Base-by-base conservation (phyloP, 1,284 basidiomycete genomes). In the Trametes pubescens region DNA sequence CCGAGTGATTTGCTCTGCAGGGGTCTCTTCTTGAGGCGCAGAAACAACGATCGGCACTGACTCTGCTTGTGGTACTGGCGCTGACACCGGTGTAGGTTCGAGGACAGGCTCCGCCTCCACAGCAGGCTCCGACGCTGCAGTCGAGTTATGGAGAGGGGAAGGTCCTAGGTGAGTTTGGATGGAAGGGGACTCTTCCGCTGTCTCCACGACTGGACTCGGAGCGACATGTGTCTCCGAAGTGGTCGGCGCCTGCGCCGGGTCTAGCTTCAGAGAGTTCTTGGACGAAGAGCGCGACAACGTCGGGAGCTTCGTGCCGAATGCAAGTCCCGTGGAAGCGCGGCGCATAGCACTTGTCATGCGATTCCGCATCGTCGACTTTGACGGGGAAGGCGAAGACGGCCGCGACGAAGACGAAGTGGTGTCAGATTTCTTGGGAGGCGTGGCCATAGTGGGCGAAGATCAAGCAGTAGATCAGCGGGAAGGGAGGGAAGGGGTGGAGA, bases 311-410 rank as follows among this genome's bases (percentile, higher is more conserved):
- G 80, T 77, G 46, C 74, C 62, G 47, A 81, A 73, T 24, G 75
- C 69, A 56, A 86, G 73, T 7, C 80, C 75, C 0, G 82, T 80
- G 3, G 86, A 86, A 22, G 83, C 81, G 35, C 85, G 81, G 18
- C 85, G 82, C 71, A 86, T 77, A 58, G 78, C 78, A 53, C 78
- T 79, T 57, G 82, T 73, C 74, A 80, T 74, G 24, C 78, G 76
- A n/a, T 69, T 69, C 57, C 73, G 72, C 40, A 78, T 65, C 26
- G 75, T 65, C 26, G 75, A 76, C 62, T 67, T 55, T n/a, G 65
- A 64, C 18, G 73, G 71, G 14, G 74, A 71, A 14, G 72, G 66
- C 24, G 74, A 57, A 3, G 72, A 59, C 14, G 65, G 65, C 4
- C 65, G 59, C 13, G 59, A 34, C 22, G 63, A 56, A 43, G 44